Evolutionary conservation across 257 asterid genomes (phyloP).

Genomic region (Verbena officinalis): DNA sequence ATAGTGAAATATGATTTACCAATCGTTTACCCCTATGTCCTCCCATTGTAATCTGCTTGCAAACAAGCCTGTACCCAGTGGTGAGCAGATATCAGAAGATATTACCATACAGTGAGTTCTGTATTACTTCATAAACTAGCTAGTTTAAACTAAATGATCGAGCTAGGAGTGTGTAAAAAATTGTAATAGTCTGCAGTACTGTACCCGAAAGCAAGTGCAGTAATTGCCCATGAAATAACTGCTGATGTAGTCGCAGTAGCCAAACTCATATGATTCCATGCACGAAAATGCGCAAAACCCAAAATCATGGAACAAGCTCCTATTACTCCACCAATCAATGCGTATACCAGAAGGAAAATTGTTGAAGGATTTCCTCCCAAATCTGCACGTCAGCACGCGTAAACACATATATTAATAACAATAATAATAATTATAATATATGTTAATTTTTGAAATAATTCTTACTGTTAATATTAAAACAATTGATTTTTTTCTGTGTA

Average conservation of each 20-base stretch:
- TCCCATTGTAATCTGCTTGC: constrained; percentile 82
- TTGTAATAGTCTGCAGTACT: no score
- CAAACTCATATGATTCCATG: constrained; percentile 53
- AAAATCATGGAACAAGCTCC: constrained; percentile 56
- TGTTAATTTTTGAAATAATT: no score
- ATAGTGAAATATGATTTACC: constrained; percentile 38
- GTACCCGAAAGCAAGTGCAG: constrained; percentile 81
- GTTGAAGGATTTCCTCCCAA: constrained; percentile 80
- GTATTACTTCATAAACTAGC: no score
- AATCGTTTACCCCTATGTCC: constrained; percentile 78
- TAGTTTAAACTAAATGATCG: no score
- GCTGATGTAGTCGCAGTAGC: constrained; percentile 63
- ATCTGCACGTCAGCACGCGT: no score
- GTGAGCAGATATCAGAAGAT: background rate
- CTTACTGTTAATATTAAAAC: background rate
- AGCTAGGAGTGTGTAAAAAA: no score
- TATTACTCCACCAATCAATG: constrained; percentile 57
- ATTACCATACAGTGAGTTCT: no score
- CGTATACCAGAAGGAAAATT: constrained; percentile 57
- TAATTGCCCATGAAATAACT: constrained; percentile 54
- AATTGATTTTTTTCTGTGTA: no score
- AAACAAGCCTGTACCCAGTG: constrained; percentile 61
- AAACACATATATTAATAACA: no score
- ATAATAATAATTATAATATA: no score
- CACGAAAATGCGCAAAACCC: constrained; percentile 55